phyloP scores from a whole-genome alignment of 306 rosid species.

The Vicia faba region DNA sequence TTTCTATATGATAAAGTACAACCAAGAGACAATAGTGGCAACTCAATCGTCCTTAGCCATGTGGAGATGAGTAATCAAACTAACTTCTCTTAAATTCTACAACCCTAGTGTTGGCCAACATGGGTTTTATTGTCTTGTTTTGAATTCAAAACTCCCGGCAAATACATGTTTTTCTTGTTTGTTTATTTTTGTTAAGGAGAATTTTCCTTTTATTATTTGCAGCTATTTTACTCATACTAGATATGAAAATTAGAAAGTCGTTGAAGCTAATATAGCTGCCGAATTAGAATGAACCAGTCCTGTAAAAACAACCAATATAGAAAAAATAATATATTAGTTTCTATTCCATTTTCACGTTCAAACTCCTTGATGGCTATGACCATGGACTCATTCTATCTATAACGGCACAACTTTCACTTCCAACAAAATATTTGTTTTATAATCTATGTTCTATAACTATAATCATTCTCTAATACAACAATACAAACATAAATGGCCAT shows the following conservation, averaged over 20 bases:
- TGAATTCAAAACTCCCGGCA: constrained; percentile 5
- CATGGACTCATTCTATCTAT: neutral
- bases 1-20: too few relatives aligned
- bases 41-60: neutral
- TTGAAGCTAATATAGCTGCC: constrained; percentile 8
- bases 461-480: too few relatives aligned
- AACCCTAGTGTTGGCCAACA: constrained; percentile 22
- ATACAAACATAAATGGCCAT: too few relatives aligned
- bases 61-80: neutral
- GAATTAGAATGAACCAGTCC: neutral
- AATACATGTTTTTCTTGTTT: constrained; percentile 26
- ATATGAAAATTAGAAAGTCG: constrained; percentile 9
- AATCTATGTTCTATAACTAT: too few relatives aligned
- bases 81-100: constrained; percentile 10
- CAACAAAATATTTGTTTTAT: neutral
- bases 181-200: neutral
- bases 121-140: neutral
- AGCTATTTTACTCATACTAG: neutral
- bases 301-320: constrained; percentile 6
- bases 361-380: constrained; percentile 9
- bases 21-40: neutral
- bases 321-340: neutral
- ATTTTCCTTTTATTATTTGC: constrained; percentile 1
- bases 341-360: constrained; percentile 1
- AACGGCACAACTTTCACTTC: neutral